Evolutionary conservation across 169 alveolate species (phyloP).

Genomic region (Neospora caninum): DNA sequence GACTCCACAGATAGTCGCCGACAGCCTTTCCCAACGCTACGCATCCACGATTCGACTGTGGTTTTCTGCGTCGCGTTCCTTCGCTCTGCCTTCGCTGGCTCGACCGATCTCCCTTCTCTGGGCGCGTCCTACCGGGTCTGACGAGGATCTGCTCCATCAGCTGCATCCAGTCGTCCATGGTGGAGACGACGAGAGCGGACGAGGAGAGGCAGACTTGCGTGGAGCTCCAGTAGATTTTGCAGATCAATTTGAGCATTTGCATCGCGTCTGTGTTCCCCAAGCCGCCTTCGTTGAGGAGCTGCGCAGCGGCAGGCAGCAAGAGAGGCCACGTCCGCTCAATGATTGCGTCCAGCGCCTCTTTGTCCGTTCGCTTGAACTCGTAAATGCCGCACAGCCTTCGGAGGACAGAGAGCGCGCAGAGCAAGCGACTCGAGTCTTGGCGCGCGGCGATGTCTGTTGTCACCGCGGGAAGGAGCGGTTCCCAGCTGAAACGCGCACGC

Average conservation of each 20-base stretch:
- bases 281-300: conserved; percentile 43
- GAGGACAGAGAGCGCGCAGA: conserved; percentile 31
- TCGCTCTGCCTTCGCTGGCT: too few relatives aligned
- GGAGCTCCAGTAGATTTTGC: conserved; percentile 43
- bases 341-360: conserved; percentile 34
- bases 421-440: conserved; percentile 9
- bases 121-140: conserved; percentile 8
- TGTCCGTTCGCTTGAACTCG: conserved; percentile 36
- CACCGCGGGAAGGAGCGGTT: conserved; percentile 37
- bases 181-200: conserved; percentile 47
- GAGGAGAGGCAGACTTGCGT: conserved; percentile 46
- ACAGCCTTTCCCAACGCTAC: too few relatives aligned
- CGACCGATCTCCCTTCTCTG: too few relatives aligned
- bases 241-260: conserved; percentile 29
- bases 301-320: conserved; percentile 56
- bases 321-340: conserved; percentile 40
- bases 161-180: conserved; percentile 59
- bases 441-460: conserved; percentile 10
- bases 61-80: too few relatives aligned
- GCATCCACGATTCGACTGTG: too few relatives aligned
- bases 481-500: conserved; percentile 14
- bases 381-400: conserved; percentile 32
- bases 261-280: conserved; percentile 38
- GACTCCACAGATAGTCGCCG: too few relatives aligned
- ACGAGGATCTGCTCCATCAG: conserved; percentile 31